phyloP scores from a whole-genome alignment of 345 rosid genomes.

The Eucalyptus regnans region DNA sequence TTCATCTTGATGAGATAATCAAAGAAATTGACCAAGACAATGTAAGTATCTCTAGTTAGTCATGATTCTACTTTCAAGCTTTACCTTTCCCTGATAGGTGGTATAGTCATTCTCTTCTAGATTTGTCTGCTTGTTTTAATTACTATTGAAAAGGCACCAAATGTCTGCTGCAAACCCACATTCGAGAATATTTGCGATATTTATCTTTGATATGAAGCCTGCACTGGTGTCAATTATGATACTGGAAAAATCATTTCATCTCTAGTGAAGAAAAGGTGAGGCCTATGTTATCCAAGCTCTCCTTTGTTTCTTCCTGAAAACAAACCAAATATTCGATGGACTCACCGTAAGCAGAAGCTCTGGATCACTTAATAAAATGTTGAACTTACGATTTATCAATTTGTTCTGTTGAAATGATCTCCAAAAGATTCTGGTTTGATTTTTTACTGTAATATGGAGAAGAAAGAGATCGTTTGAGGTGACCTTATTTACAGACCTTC shows the following conservation, averaged over 20 bases:
- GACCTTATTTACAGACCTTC: neutral
- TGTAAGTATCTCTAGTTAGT: slow-evolving; percentile 27
- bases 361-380: neutral
- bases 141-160: neutral
- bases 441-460: neutral
- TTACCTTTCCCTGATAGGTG: neutral
- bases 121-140: neutral
- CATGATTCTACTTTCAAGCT: neutral
- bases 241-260: neutral
- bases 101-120: neutral
- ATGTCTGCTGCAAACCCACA: neutral
- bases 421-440: neutral
- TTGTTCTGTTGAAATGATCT: neutral
- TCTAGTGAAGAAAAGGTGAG: neutral
- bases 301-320: neutral
- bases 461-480: neutral
- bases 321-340: neutral
- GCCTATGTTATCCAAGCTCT: neutral
- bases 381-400: neutral
- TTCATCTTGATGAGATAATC: slow-evolving; percentile 70
- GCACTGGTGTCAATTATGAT: neutral
- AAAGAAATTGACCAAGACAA: slow-evolving; percentile 88
- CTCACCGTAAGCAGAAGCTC: neutral
- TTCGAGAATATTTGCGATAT: neutral
- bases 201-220: neutral